These are phyloP conservation scores for Fusarium agapanthi DNA, from an alignment of 2,329 filamentous ascomycete species.

Conservation along the genomic window DNA sequence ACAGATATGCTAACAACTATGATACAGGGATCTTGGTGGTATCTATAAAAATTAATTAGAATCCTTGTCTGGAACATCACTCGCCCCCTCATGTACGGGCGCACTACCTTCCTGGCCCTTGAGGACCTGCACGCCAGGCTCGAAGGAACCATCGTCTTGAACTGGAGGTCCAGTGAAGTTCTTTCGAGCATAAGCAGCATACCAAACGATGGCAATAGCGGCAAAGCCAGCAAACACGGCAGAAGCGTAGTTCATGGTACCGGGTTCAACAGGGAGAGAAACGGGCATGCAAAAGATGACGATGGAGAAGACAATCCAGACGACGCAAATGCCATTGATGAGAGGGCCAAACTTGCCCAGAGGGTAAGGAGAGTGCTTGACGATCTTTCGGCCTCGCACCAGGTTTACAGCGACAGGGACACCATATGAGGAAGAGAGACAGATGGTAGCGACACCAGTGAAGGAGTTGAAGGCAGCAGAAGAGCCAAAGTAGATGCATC, in stretches of 20 bases:
- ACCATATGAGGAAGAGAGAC: constrained; percentile 77
- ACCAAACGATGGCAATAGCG: constrained; percentile 68
- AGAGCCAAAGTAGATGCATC: constrained; percentile 82
- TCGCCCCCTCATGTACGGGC: constrained; percentile 4
- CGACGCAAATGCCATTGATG: constrained; percentile 74
- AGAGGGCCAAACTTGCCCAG: constrained; percentile 73
- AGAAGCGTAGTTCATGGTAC: constrained; percentile 72
- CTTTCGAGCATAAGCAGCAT: constrained; percentile 69
- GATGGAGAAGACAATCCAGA: constrained; percentile 75
- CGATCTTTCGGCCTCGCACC: constrained; percentile 69
- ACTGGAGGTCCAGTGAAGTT: constrained; percentile 67
- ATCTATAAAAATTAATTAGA: constrained; percentile 19
- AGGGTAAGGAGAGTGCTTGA: constrained; percentile 72
- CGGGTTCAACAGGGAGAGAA: constrained; percentile 63
- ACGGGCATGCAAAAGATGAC: constrained; percentile 81
- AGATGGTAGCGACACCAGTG: constrained; percentile 82
- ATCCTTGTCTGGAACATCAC: constrained; percentile 24
- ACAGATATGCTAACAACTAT: constrained; percentile 17
- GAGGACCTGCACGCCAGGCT: constrained; percentile 32
- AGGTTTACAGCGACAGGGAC: constrained; percentile 78
- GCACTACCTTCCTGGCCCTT: constrained; percentile 20
- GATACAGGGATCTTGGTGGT: constrained; percentile 3
- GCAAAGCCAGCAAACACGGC: constrained; percentile 73
- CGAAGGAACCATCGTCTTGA: constrained; percentile 4
- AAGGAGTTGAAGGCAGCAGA: constrained; percentile 82